phyloP scores from a whole-genome alignment of 1,139 yeast genomes.

The Fermentozyma sake region DNA sequence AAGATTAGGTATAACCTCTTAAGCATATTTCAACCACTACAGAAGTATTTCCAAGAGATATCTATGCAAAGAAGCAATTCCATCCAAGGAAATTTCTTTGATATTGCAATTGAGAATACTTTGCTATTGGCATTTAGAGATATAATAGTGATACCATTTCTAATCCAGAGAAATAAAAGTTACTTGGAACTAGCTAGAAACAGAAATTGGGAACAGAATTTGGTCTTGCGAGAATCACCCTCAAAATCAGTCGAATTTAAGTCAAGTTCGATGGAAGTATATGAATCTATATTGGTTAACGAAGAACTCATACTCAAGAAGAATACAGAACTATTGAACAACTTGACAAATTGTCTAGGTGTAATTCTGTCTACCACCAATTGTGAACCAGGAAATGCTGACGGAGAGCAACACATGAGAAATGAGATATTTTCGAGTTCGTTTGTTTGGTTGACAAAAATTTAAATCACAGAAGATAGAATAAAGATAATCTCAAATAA shows the following conservation, averaged over 20 bases:
- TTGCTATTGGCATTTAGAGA: slow-evolving; percentile 30
- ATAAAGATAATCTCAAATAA: too few species aligned
- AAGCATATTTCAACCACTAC: slow-evolving; percentile 29
- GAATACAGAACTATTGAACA: slow-evolving; percentile 10
- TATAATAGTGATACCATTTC: slow-evolving; percentile 25
- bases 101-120: slow-evolving; percentile 26
- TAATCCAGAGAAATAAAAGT: slow-evolving; percentile 16
- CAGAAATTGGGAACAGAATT: too few species aligned
- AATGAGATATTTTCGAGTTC: slow-evolving; percentile 16
- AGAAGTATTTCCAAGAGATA: slow-evolving; percentile 17
- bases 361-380: slow-evolving; percentile 15
- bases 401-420: slow-evolving; percentile 17
- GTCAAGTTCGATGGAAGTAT: too few species aligned
- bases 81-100: slow-evolving; percentile 2
- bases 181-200: not conserved
- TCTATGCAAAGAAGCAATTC: slow-evolving; percentile 9
- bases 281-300: not conserved
- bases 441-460: slow-evolving; percentile 15
- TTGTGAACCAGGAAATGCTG: slow-evolving; percentile 14
- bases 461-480: too few species aligned
- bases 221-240: too few species aligned
- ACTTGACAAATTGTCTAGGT: slow-evolving; percentile 21
- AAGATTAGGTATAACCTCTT: slow-evolving; percentile 26
- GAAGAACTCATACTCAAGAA: slow-evolving; percentile 7
- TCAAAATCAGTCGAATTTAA: too few species aligned